Evolutionary conservation across 768 basidiomycete species (phyloP).

Genomic region (Scleroderma citrinum): DNA sequence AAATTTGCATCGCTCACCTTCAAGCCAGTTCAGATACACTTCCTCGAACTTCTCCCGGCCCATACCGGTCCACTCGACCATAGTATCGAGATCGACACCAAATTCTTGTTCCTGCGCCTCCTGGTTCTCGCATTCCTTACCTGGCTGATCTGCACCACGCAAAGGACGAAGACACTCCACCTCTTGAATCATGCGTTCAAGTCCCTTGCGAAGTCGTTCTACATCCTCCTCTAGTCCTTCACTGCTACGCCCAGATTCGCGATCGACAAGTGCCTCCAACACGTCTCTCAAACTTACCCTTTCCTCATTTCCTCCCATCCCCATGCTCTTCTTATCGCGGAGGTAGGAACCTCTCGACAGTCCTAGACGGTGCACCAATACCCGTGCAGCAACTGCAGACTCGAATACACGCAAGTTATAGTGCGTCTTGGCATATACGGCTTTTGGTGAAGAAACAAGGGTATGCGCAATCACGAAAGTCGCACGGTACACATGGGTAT

Average conservation of each 20-base stretch:
- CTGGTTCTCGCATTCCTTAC: conserved; percentile 31
- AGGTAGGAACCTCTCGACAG: too few relatives aligned
- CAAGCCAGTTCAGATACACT: conserved; percentile 73
- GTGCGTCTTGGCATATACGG: background rate
- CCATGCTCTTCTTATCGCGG: background rate
- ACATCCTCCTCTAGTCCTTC: background rate
- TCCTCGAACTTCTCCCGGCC: conserved; percentile 48
- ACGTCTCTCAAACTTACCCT: background rate
- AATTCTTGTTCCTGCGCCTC: conserved; percentile 35
- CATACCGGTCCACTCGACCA: conserved; percentile 63
- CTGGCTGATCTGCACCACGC: conserved; percentile 48
- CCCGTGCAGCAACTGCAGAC: background rate
- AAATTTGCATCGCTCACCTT: conserved; percentile 45
- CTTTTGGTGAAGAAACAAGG: background rate
- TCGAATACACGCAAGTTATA: background rate
- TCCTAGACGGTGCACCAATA: background rate
- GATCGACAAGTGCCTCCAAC: background rate
- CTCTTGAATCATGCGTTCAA: conserved; percentile 44
- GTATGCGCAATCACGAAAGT: background rate
- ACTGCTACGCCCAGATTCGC: background rate
- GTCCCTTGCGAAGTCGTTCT: conserved; percentile 7
- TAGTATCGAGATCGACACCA: conserved; percentile 69
- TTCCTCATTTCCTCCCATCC: background rate
- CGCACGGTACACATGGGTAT: conserved; percentile 58
- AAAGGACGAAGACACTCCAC: conserved; percentile 25